Conservation (phyloP, 768 basidiomycete species). For the Galerina sulciceps region DNA sequence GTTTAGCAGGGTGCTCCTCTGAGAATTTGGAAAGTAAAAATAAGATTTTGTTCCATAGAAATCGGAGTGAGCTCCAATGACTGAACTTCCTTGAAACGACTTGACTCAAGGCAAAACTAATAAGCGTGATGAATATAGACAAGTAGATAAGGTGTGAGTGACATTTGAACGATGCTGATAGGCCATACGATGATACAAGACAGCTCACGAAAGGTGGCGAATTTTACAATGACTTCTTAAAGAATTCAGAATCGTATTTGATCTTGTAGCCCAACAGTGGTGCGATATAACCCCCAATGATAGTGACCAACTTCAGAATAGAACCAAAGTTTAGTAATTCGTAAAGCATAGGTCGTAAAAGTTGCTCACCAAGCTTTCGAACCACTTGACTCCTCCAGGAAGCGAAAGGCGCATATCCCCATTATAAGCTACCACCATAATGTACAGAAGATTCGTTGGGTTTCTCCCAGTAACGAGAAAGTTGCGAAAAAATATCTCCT, state of each 20-base stretch:
- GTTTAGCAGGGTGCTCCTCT: no score
- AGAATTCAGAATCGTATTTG: slow-evolving; percentile 9
- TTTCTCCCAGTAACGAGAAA: slow-evolving; percentile 20
- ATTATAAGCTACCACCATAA: slow-evolving; percentile 25
- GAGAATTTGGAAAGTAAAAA: no score
- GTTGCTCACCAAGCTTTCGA: slow-evolving; percentile 30
- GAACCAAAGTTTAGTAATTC: not conserved
- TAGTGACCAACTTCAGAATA: slow-evolving; percentile 24
- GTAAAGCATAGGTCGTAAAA: not conserved
- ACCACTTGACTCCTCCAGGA: slow-evolving; percentile 29
- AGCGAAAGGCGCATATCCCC: slow-evolving; percentile 30
- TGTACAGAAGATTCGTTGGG: slow-evolving; percentile 22
- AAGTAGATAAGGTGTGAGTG: no score
- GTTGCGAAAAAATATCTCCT: slow-evolving; percentile 39
- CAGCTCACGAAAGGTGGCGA: no score
- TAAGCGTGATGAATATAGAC: no score
- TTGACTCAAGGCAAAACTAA: no score
- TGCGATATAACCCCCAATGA: slow-evolving; percentile 31
- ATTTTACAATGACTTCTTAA: slow-evolving; percentile 10
- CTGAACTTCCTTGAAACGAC: no score
- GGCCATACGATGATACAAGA: no score
- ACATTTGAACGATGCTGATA: no score
- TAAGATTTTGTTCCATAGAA: no score
- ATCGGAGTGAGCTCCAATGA: no score
- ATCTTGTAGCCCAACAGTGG: slow-evolving; percentile 26